Conservation (phyloP, 352 stramenopile species). For the Phytophthora quininea region DNA sequence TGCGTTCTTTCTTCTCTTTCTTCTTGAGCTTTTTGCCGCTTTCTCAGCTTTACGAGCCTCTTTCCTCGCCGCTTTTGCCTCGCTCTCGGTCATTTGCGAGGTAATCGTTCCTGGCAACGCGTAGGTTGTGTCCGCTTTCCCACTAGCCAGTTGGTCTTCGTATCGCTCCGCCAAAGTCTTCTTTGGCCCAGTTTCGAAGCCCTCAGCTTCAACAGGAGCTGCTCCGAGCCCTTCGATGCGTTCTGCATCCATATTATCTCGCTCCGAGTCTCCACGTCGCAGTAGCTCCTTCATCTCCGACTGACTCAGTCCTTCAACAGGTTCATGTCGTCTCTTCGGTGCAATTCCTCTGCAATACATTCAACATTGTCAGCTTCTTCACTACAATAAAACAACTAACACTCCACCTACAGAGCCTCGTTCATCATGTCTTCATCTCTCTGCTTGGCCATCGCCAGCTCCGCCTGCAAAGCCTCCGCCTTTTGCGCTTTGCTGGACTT, state of each 20-base stretch:
- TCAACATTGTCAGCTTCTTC: conserved; percentile 1
- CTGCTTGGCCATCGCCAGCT: conserved; percentile 79
- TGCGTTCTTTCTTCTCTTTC: conserved; percentile 66
- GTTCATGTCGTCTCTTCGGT: conserved; percentile 52
- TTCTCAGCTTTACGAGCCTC: conserved; percentile 66
- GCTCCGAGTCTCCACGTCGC: conserved; percentile 73
- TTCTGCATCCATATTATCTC: conserved; percentile 72
- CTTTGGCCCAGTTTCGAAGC: conserved; percentile 54
- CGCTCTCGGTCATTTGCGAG: conserved; percentile 35
- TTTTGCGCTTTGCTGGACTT: conserved; percentile 73
- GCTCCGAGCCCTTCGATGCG: conserved; percentile 88
- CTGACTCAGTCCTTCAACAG: conserved; percentile 60
- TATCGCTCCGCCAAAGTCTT: conserved; percentile 79
- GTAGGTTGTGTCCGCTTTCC: conserved; percentile 65
- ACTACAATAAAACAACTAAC: conserved; percentile 2
- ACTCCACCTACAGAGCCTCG: conserved; percentile 74
- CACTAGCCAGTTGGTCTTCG: conserved; percentile 60
- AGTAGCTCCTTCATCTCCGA: conserved; percentile 89
- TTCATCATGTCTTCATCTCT: conserved; percentile 92
- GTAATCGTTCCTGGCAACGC: conserved; percentile 53
- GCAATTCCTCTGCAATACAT: conserved; percentile 58
- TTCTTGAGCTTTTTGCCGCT: conserved; percentile 70
- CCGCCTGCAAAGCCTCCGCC: conserved; percentile 54
- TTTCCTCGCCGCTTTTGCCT: conserved; percentile 63
- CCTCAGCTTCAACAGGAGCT: conserved; percentile 51